A percentile compares a stretch with the other conserved stretches of the same genome.
phyloP scores from a whole-genome alignment of 2,329 filamentous ascomycete genomes.

The Aciculosporium take region DNA sequence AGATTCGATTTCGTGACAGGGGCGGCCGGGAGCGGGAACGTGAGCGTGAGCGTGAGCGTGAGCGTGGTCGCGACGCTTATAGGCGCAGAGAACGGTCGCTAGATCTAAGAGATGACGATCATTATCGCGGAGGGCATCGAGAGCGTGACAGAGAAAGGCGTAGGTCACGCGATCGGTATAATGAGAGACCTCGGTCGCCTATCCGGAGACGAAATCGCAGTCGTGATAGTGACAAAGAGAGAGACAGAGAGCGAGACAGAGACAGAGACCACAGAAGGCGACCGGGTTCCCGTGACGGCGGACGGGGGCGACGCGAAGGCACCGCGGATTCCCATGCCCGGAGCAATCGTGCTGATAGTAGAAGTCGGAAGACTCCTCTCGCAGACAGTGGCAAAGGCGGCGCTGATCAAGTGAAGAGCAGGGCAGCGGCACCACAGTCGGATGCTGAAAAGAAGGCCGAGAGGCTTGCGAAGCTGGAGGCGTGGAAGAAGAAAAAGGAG shows the following conservation, averaged over 20 bases:
- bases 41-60: slow-evolving; percentile 25
- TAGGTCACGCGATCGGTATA: slow-evolving; percentile 46
- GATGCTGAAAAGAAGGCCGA: slow-evolving; percentile 67
- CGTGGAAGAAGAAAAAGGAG: slow-evolving; percentile 85
- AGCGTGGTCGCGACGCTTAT: slow-evolving; percentile 39
- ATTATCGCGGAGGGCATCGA: slow-evolving; percentile 45
- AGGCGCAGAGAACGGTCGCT: slow-evolving; percentile 57
- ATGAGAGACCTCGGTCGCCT: slow-evolving; percentile 43
- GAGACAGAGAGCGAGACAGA: slow-evolving; percentile 27
- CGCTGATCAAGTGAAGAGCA: slow-evolving; percentile 45
- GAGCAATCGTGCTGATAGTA: slow-evolving; percentile 51
- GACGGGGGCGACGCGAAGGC: slow-evolving; percentile 49
- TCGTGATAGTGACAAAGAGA: slow-evolving; percentile 48
- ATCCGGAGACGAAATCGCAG: slow-evolving; percentile 46
- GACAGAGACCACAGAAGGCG: slow-evolving; percentile 53
- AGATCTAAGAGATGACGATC: slow-evolving; percentile 52
- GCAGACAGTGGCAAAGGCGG: slow-evolving; percentile 34
- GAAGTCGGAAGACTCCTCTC: slow-evolving; percentile 34
- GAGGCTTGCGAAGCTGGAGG: slow-evolving; percentile 66
- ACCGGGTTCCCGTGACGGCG: slow-evolving; percentile 58
- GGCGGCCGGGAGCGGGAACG: slow-evolving; percentile 20
- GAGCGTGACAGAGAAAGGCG: slow-evolving; percentile 47
- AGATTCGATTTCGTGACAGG: slow-evolving; percentile 47
- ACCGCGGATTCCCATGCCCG: slow-evolving; percentile 57
- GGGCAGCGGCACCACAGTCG: slow-evolving; percentile 34